phyloP scores from a whole-genome alignment of 2,329 filamentous ascomycete genomes.

The Neopestalotiopsis sp. region DNA sequence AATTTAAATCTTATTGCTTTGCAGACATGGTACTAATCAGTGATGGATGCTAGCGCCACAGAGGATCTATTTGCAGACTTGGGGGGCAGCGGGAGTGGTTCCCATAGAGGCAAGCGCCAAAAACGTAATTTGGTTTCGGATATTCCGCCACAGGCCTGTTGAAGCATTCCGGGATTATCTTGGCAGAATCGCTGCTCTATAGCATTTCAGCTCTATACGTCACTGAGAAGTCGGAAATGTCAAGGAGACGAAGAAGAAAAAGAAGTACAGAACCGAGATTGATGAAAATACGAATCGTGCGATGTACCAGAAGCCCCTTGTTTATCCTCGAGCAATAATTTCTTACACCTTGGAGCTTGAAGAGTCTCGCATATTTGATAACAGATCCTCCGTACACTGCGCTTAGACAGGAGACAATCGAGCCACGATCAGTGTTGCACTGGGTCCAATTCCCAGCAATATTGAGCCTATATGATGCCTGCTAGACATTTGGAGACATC shows the following conservation, averaged over 20 bases:
- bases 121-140: not conserved
- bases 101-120: not conserved
- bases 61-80: not conserved
- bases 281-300: not conserved
- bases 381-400: not conserved
- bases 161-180: not conserved
- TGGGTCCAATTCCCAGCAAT: not conserved
- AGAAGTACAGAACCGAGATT: not conserved
- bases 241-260: not conserved
- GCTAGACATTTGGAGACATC: not conserved
- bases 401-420: not conserved
- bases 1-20: not conserved
- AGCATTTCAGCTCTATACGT: not conserved
- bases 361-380: not conserved
- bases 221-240: not conserved
- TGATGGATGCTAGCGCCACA: not conserved
- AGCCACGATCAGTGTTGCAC: not conserved
- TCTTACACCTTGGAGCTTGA: not conserved
- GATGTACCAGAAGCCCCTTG: not conserved
- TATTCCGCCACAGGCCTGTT: not conserved
- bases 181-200: not conserved
- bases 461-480: not conserved
- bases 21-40: not conserved
- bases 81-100: not conserved
- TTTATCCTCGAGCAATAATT: not conserved